These are phyloP conservation scores for Aspergillus ochraceus DNA, from an alignment of 2,329 filamentous ascomycete genomes.

Conservation along the genomic window DNA sequence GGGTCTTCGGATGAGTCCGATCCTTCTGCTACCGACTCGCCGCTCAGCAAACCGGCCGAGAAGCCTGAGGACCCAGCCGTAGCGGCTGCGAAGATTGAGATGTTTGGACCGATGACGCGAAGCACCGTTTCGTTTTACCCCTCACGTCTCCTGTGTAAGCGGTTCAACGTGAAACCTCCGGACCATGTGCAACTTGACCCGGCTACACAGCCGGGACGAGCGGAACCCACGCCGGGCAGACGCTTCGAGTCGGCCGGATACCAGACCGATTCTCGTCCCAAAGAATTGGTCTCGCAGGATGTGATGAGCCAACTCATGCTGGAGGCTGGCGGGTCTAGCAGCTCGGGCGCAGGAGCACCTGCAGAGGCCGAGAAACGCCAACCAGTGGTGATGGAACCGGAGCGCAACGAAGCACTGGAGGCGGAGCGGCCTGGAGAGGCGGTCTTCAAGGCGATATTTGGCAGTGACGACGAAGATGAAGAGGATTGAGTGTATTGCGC, in stretches of 20 bases:
- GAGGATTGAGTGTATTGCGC: constrained; percentile 26
- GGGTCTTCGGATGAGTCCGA: constrained; percentile 36
- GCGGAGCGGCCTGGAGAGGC: constrained; percentile 72
- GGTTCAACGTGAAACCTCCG: constrained; percentile 84
- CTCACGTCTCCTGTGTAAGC: constrained; percentile 83
- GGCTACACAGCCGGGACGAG: constrained; percentile 38
- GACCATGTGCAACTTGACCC: constrained; percentile 63
- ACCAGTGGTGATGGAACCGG: constrained; percentile 60
- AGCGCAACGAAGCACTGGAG: constrained; percentile 77
- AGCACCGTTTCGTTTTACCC: constrained; percentile 72
- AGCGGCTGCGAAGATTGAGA: constrained; percentile 82
- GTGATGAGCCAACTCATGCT: constrained; percentile 58
- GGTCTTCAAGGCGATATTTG: constrained; percentile 91
- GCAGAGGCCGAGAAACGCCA: constrained; percentile 14
- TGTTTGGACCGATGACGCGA: constrained; percentile 89
- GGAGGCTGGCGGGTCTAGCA: constrained; percentile 38
- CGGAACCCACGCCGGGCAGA: constrained; percentile 20
- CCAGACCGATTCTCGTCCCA: constrained; percentile 32
- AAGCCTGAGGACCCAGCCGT: constrained; percentile 76
- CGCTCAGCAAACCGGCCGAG: constrained; percentile 50
- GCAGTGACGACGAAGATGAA: constrained; percentile 74
- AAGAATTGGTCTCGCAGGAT: constrained; percentile 54
- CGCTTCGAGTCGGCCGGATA: constrained; percentile 35
- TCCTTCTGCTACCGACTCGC: constrained; percentile 26
- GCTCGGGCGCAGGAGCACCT: constrained; percentile 11